phyloP scores from a whole-genome alignment of 768 basidiomycete genomes.

The Auriculariales sp. region DNA sequence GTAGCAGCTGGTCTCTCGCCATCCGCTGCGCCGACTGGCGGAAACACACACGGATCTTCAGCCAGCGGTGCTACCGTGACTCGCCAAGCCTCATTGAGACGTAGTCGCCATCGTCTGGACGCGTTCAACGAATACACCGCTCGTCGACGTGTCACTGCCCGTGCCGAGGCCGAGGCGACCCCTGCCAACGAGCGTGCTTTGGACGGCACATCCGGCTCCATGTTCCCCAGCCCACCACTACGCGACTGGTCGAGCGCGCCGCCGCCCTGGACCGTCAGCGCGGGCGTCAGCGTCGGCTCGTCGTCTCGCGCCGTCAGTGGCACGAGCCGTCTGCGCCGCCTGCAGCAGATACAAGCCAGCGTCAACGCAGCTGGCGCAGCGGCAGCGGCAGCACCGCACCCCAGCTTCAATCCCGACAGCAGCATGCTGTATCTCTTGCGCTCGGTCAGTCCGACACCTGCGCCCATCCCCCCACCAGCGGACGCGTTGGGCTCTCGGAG shows the following conservation, averaged over 20 bases:
- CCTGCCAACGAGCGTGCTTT: not conserved
- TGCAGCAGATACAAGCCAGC: not conserved
- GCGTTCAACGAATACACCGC: conserved; percentile 65
- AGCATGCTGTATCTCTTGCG: not conserved
- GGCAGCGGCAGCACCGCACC: no score
- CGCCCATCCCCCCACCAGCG: not conserved
- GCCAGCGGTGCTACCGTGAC: conserved; percentile 20
- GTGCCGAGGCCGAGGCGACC: not conserved
- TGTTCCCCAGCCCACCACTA: not conserved
- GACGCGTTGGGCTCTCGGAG: not conserved
- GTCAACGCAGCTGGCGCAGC: no score
- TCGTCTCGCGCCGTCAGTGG: not conserved
- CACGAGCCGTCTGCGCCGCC: not conserved
- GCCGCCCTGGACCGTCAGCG: not conserved
- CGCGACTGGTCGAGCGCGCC: not conserved
- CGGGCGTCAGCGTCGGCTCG: no score
- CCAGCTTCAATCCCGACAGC: no score
- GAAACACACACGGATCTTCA: conserved; percentile 1
- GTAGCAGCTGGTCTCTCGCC: not conserved
- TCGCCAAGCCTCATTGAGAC: conserved; percentile 49
- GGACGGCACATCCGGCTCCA: not conserved
- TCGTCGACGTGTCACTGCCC: conserved; percentile 29
- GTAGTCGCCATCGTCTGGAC: conserved; percentile 37
- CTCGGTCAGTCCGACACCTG: not conserved
- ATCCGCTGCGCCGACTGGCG: conserved; percentile 2